A percentile compares a stretch with the other conserved stretches of the same genome.
Evolutionary conservation across 306 rosid genomes (phyloP).

Genomic region (Inga laurina): DNA sequence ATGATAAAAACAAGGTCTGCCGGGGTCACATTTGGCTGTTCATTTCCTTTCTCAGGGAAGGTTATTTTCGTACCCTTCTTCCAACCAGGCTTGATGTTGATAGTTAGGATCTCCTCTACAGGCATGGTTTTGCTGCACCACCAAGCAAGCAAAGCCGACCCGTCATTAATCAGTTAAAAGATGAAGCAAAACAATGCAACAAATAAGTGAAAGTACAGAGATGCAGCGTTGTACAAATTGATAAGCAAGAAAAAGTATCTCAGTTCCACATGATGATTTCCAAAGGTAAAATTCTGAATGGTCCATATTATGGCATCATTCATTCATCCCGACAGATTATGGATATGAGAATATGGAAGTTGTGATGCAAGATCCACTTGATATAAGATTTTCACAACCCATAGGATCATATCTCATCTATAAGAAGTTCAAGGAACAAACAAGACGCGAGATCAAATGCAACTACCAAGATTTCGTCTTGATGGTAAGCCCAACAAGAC

Average conservation of each 20-base stretch:
- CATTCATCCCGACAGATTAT: not conserved
- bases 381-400: not conserved
- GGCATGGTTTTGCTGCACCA: constrained; percentile 44
- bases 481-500: not conserved
- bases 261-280: not conserved
- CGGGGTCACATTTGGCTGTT: constrained; percentile 44
- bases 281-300: not conserved
- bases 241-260: not conserved
- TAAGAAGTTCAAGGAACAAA: not conserved
- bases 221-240: not conserved
- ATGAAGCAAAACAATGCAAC: not conserved
- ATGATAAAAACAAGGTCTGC: constrained; percentile 59
- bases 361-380: not conserved
- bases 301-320: not conserved
- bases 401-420: not conserved
- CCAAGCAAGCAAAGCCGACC: not conserved
- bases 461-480: no score
- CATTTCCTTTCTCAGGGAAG: constrained; percentile 64
- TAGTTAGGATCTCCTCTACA: constrained; percentile 65
- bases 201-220: not conserved
- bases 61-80: constrained; percentile 73
- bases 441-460: not conserved
- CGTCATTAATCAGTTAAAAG: not conserved
- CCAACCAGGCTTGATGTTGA: constrained; percentile 64
- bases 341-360: not conserved